Conservation (phyloP, 331 rosid species). For the Acacia concinna region DNA sequence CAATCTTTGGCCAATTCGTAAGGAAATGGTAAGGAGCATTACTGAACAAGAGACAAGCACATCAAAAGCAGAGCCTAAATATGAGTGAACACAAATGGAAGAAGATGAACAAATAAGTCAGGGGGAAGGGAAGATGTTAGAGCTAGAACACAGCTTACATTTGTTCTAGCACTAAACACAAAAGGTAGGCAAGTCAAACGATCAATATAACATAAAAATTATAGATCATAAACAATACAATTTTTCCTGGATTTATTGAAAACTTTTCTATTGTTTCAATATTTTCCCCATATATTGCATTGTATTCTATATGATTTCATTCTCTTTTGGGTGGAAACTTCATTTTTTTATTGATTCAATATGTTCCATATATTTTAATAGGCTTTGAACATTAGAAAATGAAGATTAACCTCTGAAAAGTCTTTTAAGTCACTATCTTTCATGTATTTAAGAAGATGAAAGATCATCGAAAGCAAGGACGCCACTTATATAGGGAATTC, state of each 20-base stretch:
- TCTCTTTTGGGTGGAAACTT: neutral
- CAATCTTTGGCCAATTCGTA: neutral
- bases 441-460: neutral
- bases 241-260: neutral
- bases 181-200: neutral
- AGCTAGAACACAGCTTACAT: neutral
- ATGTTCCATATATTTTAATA: neutral
- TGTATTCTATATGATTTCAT: neutral
- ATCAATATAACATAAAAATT: neutral
- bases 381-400: neutral
- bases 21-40: neutral
- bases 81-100: neutral
- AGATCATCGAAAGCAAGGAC: neutral
- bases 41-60: neutral
- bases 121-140: neutral
- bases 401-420: neutral
- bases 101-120: neutral
- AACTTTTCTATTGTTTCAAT: neutral
- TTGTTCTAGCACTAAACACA: neutral
- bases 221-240: neutral
- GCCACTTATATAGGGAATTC: neutral
- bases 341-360: neutral
- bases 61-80: neutral
- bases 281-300: neutral
- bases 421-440: neutral